phyloP scores from a whole-genome alignment of 441 rosid species.

The Eruca vesicaria region DNA sequence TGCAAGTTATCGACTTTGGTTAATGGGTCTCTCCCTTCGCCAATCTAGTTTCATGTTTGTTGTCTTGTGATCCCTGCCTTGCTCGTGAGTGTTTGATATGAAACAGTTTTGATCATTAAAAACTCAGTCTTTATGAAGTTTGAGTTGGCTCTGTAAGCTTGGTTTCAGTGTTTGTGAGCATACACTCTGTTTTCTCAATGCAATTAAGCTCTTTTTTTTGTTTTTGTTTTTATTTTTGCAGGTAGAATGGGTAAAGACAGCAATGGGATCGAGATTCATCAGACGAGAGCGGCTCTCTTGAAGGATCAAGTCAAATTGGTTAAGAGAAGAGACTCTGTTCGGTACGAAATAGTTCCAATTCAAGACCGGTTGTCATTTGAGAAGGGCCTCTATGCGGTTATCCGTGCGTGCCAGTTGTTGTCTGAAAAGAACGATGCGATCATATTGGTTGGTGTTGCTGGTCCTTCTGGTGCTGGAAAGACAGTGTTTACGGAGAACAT shows the following conservation, averaged over 20 bases:
- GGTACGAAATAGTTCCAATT: conserved; percentile 71
- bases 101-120: conserved; percentile 20
- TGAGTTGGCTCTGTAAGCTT: background rate
- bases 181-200: background rate
- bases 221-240: no score
- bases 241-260: conserved; percentile 54
- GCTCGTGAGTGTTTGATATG: conserved; percentile 7
- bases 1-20: conserved; percentile 21
- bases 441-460: conserved; percentile 84
- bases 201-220: background rate
- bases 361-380: conserved; percentile 77
- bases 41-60: conserved; percentile 15
- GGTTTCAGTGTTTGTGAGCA: background rate
- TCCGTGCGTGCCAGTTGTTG: conserved; percentile 88
- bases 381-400: conserved; percentile 84
- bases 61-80: conserved; percentile 16
- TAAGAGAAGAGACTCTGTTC: conserved; percentile 72
- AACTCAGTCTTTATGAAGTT: background rate
- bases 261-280: conserved; percentile 57
- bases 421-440: conserved; percentile 88
- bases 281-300: conserved; percentile 66
- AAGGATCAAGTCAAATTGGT: conserved; percentile 77
- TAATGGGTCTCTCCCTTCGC: conserved; percentile 34
- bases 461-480: conserved; percentile 99
- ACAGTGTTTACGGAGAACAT: conserved; percentile 92